A percentile compares a stretch with the other conserved stretches of the same genome.
Evolutionary conservation across 2,329 filamentous ascomycete species (phyloP).

Genomic region (Cladosporium austrohemisphaericum): DNA sequence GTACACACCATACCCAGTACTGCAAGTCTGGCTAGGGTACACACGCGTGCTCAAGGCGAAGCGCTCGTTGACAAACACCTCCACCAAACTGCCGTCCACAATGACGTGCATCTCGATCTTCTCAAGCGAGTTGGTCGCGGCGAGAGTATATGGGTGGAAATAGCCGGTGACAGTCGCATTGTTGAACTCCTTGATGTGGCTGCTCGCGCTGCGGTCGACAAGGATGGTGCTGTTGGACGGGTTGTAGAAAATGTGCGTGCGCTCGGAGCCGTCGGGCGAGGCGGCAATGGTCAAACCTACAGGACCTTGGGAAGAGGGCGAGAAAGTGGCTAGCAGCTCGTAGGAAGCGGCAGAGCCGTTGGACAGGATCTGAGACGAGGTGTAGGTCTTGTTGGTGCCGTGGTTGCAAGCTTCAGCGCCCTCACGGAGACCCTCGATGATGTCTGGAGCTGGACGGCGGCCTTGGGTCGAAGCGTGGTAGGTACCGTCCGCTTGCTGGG

Average conservation of each 20-base stretch:
- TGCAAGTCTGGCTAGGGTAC: conserved; percentile 44
- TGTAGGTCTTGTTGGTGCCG: conserved; percentile 25
- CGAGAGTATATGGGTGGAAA: conserved; percentile 44
- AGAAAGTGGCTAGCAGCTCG: conserved; percentile 22
- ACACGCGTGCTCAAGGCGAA: conserved; percentile 42
- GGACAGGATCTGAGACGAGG: conserved; percentile 36
- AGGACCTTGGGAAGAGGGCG: conserved; percentile 35
- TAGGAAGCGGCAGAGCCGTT: conserved; percentile 24
- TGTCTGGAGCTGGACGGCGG: conserved; percentile 42
- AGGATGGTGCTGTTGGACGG: conserved; percentile 46
- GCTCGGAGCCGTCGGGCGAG: conserved; percentile 42
- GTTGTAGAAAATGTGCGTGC: conserved; percentile 44
- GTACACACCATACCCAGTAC: conserved; percentile 42
- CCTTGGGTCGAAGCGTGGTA: conserved; percentile 45
- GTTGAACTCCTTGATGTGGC: conserved; percentile 39
- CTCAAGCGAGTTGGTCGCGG: conserved; percentile 30
- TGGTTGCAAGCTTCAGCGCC: conserved; percentile 25
- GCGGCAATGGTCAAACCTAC: conserved; percentile 43
- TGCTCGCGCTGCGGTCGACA: conserved; percentile 43
- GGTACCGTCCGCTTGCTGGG: conserved; percentile 32
- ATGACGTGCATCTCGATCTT: conserved; percentile 43
- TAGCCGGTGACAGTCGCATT: conserved; percentile 45
- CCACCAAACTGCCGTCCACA: conserved; percentile 46
- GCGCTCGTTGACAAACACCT: conserved; percentile 46
- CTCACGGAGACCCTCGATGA: conserved; percentile 40